Evolutionary conservation across 1,284 basidiomycete genomes (phyloP), one percentile per base, ranked within the genome.

Genomic region (Trichosporon coremiiforme): DNA sequence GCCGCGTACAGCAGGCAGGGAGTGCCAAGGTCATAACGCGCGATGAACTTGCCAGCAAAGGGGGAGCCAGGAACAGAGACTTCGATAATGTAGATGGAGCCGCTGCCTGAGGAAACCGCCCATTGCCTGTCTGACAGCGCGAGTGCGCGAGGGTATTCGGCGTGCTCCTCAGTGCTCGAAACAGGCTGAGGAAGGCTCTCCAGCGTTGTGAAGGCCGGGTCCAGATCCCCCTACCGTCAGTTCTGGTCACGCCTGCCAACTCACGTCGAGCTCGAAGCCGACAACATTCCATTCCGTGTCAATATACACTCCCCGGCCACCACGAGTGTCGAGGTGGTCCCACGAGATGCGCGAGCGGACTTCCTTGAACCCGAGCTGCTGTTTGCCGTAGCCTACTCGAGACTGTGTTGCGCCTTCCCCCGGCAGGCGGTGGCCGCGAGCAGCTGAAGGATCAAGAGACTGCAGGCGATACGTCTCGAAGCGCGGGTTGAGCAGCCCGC

Each of bases 271-370:
- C 65, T 85, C 83, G n/a, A 92, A 85, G 4, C 87, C 79, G 33
- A 92, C 85, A 5, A 94, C 88, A 64, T 85, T 86, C 73, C 88
- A 87, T 9, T 89, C 86, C 36, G 85, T 84, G 77, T 95, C 93
- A 36, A 95, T 83, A 77, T 93, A 96, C 15, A 90, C 81, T 1
- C 74, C 73, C 67, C 86, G 85, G 6, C 85, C 84, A 29, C 85
- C 83, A 7, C 78, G 75, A 0, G 89, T 82, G 10, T 86, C 82
- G 2, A 96, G 86, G 78, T 95, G 94, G 76, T 96, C 94, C 83
- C 94, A 92, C 36, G 89, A 87, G 63, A 95, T 93, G 57, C 94
- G 86, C 72, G 89, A 90, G 77, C 92, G 89, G 41, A 94, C 90
- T 78, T 96, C 93, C 66, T 78, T 78, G 73, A 81, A 82, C 12